Evolutionary conservation across 2,329 filamentous ascomycete species (phyloP).

Genomic region (Aspergillus eucalypticola): DNA sequence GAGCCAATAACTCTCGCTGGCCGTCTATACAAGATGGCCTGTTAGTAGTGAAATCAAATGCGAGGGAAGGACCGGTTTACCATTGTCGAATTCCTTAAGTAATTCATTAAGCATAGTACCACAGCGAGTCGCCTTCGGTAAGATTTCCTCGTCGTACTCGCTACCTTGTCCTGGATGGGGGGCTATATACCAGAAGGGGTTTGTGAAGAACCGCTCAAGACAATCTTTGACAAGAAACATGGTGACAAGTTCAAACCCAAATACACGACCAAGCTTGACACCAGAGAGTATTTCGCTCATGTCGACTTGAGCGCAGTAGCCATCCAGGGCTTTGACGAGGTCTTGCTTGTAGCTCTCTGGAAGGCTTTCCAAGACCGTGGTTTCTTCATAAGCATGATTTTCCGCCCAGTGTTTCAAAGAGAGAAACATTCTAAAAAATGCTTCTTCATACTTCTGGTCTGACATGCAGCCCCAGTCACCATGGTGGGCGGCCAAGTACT

Average conservation of each 20-base stretch:
- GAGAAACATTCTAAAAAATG: neutral
- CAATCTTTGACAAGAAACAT: neutral
- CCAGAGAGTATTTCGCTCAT: neutral
- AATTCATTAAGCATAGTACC: neutral
- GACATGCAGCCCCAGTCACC: no score
- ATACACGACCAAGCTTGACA: neutral
- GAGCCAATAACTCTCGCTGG: neutral
- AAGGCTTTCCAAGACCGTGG: neutral
- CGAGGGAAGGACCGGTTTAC: neutral
- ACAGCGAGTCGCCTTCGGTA: neutral
- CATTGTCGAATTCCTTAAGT: neutral
- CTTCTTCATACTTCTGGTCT: neutral
- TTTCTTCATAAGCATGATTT: neutral
- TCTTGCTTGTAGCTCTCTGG: neutral
- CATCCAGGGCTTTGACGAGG: neutral
- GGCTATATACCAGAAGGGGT: neutral
- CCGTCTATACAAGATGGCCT: neutral
- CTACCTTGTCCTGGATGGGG: neutral
- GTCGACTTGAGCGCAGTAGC: neutral
- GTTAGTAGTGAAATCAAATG: neutral
- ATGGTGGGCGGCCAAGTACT: no score
- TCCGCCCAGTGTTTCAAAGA: neutral
- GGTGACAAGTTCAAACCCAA: neutral
- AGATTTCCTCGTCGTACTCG: no score
- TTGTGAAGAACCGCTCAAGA: neutral